These are phyloP conservation scores for Pseudogymnoascus sp. DNA, from an alignment of 2,329 filamentous ascomycete genomes.

Conservation along the genomic window DNA sequence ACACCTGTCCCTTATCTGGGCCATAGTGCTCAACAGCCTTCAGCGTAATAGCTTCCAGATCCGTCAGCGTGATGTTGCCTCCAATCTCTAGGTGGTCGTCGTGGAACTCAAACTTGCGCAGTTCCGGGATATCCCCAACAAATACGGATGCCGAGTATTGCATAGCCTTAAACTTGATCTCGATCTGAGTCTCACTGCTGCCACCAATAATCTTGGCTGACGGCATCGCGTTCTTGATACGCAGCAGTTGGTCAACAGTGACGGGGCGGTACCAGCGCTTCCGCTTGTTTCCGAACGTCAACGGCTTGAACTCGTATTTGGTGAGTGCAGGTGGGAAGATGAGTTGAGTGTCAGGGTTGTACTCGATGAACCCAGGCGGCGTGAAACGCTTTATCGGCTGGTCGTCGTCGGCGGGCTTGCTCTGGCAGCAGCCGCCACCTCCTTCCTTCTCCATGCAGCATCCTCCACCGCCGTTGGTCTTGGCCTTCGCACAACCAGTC, in stretches of 20 bases:
- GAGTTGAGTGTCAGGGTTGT: conserved; percentile 86
- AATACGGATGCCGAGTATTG: conserved; percentile 85
- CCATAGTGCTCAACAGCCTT: conserved; percentile 77
- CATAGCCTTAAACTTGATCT: conserved; percentile 95
- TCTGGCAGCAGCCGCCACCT: conserved; percentile 62
- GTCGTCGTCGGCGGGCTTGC: conserved; percentile 37
- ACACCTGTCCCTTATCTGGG: conserved; percentile 55
- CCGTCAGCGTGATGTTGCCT: conserved; percentile 85
- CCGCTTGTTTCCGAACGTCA: conserved; percentile 88
- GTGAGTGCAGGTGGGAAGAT: conserved; percentile 85
- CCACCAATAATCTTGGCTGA: conserved; percentile 91
- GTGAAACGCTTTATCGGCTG: conserved; percentile 63
- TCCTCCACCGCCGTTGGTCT: conserved; percentile 43
- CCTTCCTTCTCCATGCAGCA: conserved; percentile 60
- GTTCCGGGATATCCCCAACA: conserved; percentile 84
- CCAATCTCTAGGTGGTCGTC: conserved; percentile 84
- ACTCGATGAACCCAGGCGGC: conserved; percentile 85
- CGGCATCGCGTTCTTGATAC: conserved; percentile 82
- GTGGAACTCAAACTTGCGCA: conserved; percentile 72
- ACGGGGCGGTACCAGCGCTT: conserved; percentile 92
- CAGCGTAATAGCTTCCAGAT: conserved; percentile 77
- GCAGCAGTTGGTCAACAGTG: conserved; percentile 75
- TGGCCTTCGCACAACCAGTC: conserved; percentile 43
- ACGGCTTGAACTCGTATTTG: conserved; percentile 71
- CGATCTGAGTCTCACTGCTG: conserved; percentile 95